These are phyloP conservation scores for Gossypium schwendimanii DNA, from an alignment of 441 rosid species.

Conservation along the genomic window DNA sequence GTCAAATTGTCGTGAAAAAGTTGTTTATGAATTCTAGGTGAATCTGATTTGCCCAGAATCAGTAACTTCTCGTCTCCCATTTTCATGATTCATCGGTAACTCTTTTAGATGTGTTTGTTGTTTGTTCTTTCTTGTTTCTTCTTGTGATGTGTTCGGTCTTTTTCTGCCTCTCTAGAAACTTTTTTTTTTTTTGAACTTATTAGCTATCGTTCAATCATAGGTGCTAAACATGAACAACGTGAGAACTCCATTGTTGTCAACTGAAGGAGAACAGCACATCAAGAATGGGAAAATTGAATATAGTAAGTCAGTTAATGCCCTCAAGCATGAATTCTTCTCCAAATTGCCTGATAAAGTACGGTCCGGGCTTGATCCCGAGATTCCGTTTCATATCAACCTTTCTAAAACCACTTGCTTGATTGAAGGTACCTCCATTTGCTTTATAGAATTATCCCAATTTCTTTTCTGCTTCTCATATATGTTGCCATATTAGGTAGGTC, in stretches of 20 bases:
- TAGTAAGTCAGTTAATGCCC: constrained; percentile 30
- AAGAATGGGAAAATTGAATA: neutral
- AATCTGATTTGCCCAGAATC: neutral
- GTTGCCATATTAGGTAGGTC: neutral
- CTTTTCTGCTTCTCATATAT: too few relatives aligned
- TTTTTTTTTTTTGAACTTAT: neutral
- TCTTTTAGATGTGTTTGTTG: neutral
- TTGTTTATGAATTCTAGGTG: neutral
- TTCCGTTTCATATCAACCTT: constrained; percentile 31
- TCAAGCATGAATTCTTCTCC: constrained; percentile 36
- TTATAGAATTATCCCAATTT: too few relatives aligned
- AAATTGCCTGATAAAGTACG: constrained; percentile 42
- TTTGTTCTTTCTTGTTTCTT: neutral
- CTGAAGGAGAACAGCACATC: neutral
- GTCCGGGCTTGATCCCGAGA: constrained; percentile 30
- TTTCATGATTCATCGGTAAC: neutral
- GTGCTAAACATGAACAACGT: neutral
- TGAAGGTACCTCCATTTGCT: neutral
- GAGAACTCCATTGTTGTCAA: constrained; percentile 10
- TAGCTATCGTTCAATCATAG: neutral
- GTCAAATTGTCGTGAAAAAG: neutral
- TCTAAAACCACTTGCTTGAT: constrained; percentile 24
- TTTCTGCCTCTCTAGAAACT: neutral
- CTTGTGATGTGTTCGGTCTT: neutral
- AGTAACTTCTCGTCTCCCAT: neutral